These are phyloP conservation scores for Coemansia umbellata DNA, from an alignment of 192 early-diverging fungal genomes.

Conservation along the genomic window DNA sequence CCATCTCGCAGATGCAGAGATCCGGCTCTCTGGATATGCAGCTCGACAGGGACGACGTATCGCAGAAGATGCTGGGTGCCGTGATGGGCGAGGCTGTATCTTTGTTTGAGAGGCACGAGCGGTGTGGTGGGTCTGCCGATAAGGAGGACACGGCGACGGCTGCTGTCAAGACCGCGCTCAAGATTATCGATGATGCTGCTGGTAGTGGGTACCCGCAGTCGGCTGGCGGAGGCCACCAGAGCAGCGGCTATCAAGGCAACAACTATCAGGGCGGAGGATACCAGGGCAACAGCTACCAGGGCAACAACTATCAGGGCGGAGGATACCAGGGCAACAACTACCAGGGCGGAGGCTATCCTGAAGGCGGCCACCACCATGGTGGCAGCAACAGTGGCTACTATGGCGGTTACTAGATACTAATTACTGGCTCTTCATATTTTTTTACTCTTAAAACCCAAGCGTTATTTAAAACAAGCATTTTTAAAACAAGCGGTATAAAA, in stretches of 20 bases:
- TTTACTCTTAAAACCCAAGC: no score
- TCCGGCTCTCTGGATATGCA: not conserved
- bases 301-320: not conserved
- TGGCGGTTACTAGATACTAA: no score
- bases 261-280: not conserved
- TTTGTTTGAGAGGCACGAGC: conserved; percentile 13
- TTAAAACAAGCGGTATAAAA: not conserved
- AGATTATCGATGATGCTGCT: conserved; percentile 37
- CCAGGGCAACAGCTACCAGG: conserved; percentile 5
- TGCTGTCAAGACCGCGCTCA: conserved; percentile 32
- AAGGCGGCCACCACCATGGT: not conserved
- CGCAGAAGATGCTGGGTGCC: conserved; percentile 34
- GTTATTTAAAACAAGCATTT: no score
- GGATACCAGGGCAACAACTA: not conserved
- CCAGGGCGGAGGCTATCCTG: not conserved
- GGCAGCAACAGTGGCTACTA: conserved; percentile 7
- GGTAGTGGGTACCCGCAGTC: conserved; percentile 1
- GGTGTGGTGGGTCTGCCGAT: conserved; percentile 17
- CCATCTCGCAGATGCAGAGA: conserved; percentile 20
- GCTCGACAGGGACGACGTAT: conserved; percentile 18
- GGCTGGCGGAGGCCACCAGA: not conserved
- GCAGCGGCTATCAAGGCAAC: not conserved
- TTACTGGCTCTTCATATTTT: no score
- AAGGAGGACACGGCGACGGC: conserved; percentile 39
- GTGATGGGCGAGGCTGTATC: conserved; percentile 38